These are phyloP conservation scores for Heritiera fomes DNA, from an alignment of 345 rosid genomes.

Conservation along the genomic window DNA sequence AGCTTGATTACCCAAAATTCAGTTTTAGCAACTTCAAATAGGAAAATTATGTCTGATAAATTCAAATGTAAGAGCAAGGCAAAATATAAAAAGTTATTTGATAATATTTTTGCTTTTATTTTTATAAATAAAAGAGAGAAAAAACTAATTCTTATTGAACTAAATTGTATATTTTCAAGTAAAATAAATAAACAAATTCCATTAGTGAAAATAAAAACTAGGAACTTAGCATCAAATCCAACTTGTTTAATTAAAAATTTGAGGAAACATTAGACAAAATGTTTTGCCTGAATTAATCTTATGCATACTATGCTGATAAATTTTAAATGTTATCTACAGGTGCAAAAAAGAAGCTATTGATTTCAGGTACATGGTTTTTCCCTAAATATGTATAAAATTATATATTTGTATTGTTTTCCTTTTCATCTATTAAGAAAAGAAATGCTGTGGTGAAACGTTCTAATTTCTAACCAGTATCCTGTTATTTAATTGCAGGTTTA, in stretches of 20 bases:
- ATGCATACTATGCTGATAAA: not conserved
- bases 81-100: no score
- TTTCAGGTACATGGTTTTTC: not conserved
- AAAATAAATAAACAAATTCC: not conserved
- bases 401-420: not conserved
- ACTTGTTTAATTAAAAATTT: not conserved
- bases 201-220: not conserved
- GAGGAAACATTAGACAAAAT: not conserved
- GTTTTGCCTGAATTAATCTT: not conserved
- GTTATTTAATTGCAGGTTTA: not conserved
- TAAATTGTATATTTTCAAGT: no score
- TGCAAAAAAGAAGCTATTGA: not conserved
- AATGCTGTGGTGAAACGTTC: not conserved
- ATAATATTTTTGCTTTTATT: no score
- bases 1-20: no score
- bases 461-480: not conserved
- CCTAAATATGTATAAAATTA: not conserved
- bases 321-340: not conserved
- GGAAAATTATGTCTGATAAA: no score
- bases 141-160: no score
- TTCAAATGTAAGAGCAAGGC: no score
- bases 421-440: not conserved
- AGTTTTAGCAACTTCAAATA: no score
- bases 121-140: no score
- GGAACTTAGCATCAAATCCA: not conserved